These are phyloP conservation scores for Hypoxylon lenormandii DNA, from an alignment of 495 filamentous ascomycete genomes.

Conservation along the genomic window DNA sequence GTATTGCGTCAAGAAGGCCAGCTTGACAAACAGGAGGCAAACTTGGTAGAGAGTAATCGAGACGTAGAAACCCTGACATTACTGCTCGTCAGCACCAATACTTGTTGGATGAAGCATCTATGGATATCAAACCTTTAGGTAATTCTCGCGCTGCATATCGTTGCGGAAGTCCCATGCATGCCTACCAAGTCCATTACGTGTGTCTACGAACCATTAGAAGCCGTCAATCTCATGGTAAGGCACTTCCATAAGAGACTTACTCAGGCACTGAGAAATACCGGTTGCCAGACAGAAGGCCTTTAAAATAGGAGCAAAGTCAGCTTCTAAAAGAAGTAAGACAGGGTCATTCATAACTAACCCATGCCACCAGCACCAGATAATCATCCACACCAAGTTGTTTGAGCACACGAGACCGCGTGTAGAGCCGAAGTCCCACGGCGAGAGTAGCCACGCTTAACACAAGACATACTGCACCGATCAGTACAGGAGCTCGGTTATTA, in stretches of 20 bases:
- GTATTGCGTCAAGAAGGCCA: conserved; percentile 60
- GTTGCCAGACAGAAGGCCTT: conserved; percentile 40
- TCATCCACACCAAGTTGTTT: conserved; percentile 61
- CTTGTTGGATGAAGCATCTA: background rate
- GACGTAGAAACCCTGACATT: conserved; percentile 54
- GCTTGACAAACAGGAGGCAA: conserved; percentile 57
- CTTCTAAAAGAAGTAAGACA: conserved; percentile 7
- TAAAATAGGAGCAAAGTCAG: conserved; percentile 5
- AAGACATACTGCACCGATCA: conserved; percentile 41
- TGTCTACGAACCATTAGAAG: conserved; percentile 36
- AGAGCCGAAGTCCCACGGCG: conserved; percentile 54
- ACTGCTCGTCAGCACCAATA: conserved; percentile 1
- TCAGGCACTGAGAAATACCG: conserved; percentile 42
- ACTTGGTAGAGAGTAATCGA: conserved; percentile 60
- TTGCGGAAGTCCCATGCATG: conserved; percentile 48
- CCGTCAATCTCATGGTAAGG: background rate
- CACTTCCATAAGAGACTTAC: conserved; percentile 15
- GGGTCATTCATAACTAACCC: conserved; percentile 27
- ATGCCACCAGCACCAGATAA: conserved; percentile 46
- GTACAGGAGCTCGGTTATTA: conserved; percentile 31
- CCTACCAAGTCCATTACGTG: conserved; percentile 51
- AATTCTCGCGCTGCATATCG: conserved; percentile 35
- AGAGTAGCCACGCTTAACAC: conserved; percentile 51
- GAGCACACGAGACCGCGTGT: conserved; percentile 55
- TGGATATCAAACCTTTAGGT: conserved; percentile 38